Conservation (phyloP, 1,284 basidiomycete genomes). For the Ceratobasidium sp. region DNA sequence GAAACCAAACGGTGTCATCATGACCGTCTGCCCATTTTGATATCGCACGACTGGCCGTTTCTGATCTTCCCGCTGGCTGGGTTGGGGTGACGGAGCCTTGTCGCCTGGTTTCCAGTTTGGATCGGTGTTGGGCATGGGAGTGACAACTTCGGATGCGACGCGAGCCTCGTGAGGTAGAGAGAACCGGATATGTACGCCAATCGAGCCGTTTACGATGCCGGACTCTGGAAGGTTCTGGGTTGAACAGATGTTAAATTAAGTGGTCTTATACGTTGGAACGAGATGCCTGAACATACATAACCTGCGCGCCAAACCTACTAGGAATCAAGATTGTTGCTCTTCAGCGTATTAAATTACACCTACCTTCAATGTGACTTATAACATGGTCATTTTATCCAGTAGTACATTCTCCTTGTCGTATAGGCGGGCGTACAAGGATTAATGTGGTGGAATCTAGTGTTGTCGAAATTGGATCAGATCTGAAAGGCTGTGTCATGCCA, state of each 20-base stretch:
- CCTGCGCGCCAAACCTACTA: conserved; percentile 41
- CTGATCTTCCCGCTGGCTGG: background rate
- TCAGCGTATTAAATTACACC: background rate
- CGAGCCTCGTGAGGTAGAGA: background rate
- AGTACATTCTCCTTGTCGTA: conserved; percentile 47
- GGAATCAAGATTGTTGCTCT: no score
- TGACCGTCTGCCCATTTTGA: conserved; percentile 14
- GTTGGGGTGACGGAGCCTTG: background rate
- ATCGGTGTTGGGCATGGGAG: conserved; percentile 11
- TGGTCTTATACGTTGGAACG: background rate
- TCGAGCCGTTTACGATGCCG: conserved; percentile 42
- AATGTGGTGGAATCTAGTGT: no score
- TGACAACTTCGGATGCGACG: background rate
- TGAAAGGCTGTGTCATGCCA: no score
- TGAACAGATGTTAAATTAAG: background rate
- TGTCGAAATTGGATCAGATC: no score
- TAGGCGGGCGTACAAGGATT: no score
- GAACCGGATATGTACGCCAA: conserved; percentile 38
- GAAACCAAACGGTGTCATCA: conserved; percentile 45
- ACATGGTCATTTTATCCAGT: conserved; percentile 50
- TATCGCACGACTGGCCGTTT: conserved; percentile 44
- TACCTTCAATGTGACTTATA: background rate
- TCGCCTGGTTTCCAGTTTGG: background rate
- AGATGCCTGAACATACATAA: conserved; percentile 41
- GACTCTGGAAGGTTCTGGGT: conserved; percentile 40